A percentile compares a stretch with the other conserved stretches of the same genome.
Evolutionary conservation across 2,329 filamentous ascomycete species (phyloP).

Genomic region (Lasiodiplodia sp.): DNA sequence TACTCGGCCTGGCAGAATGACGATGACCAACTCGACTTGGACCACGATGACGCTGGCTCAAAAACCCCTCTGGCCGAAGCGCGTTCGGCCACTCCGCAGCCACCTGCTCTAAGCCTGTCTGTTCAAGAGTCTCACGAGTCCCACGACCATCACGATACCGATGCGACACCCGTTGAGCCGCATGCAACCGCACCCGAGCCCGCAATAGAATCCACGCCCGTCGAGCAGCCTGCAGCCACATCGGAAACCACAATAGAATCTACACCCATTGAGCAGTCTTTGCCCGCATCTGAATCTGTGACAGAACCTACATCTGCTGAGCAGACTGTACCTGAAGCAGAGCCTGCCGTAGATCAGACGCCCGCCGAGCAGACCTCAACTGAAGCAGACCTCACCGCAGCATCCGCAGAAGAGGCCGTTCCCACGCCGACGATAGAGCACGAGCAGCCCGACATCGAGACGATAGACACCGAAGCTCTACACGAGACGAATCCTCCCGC

Average conservation of each 20-base stretch:
- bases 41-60: conserved; percentile 1
- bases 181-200: not conserved
- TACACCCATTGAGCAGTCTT: not conserved
- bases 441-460: conserved; percentile 29
- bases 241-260: not conserved
- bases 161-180: not conserved
- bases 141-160: not conserved
- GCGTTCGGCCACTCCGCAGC: conserved; percentile 16
- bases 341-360: not conserved
- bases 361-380: not conserved
- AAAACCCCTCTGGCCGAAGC: conserved; percentile 11
- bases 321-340: not conserved
- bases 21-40: not conserved
- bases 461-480: conserved; percentile 30
- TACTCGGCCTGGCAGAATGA: conserved; percentile 16
- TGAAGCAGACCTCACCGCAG: not conserved
- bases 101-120: not conserved
- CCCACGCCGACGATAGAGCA: conserved; percentile 26
- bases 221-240: not conserved
- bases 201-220: not conserved
- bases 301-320: conserved; percentile 4
- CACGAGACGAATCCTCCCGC: conserved; percentile 32
- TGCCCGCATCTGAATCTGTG: not conserved
- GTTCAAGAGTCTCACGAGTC: not conserved
- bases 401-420: conserved; percentile 12